These are phyloP conservation scores for Sarocladium kiliense DNA, from an alignment of 2,329 filamentous ascomycete species.

Conservation along the genomic window DNA sequence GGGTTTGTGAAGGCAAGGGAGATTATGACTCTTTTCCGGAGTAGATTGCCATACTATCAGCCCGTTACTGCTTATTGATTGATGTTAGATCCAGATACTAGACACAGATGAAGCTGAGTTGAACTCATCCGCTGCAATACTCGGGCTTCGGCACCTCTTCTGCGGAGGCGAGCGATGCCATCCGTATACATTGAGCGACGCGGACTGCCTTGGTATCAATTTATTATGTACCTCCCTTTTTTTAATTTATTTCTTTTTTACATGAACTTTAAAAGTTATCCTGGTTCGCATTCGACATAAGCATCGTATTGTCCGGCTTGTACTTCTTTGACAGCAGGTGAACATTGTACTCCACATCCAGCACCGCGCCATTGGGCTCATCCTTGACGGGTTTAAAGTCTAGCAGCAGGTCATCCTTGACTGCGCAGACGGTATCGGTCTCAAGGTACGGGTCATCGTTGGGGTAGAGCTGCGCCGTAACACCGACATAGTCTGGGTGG, in stretches of 20 bases:
- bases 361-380: conserved; percentile 27
- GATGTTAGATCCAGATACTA: not conserved
- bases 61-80: no score
- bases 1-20: conserved; percentile 11
- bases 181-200: no score
- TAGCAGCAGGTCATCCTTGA: conserved; percentile 47
- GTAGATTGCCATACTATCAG: not conserved
- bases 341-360: conserved; percentile 38
- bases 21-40: conserved; percentile 14
- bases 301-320: conserved; percentile 20
- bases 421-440: conserved; percentile 42
- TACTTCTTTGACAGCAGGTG: conserved; percentile 39
- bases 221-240: not conserved
- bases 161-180: no score
- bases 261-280: conserved; percentile 11
- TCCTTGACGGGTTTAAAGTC: conserved; percentile 41
- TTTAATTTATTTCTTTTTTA: not conserved
- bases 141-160: no score
- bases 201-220: not conserved
- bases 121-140: no score
- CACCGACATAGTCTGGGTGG: conserved; percentile 60
- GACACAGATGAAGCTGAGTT: not conserved
- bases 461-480: conserved; percentile 76
- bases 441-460: conserved; percentile 58
- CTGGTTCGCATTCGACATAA: conserved; percentile 20